Evolutionary conservation across 2,329 filamentous ascomycete species (phyloP).

Genomic region (Venturia aucupariae): DNA sequence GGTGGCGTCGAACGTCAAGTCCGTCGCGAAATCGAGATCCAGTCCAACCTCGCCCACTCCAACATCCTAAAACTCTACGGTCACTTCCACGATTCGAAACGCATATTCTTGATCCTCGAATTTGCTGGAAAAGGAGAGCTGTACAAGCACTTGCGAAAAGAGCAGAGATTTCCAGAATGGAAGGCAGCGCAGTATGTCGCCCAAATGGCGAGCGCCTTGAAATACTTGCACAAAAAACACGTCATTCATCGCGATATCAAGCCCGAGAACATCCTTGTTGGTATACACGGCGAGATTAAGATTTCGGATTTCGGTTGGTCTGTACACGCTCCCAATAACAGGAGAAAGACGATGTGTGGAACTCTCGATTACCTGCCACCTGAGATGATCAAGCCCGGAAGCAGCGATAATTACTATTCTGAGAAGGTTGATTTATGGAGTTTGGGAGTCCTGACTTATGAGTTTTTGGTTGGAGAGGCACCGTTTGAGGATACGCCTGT

Average conservation of each 20-base stretch:
- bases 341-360: constrained; percentile 90
- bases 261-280: constrained; percentile 92
- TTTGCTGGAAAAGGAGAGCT: constrained; percentile 79
- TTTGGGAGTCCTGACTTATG: constrained; percentile 87
- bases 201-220: constrained; percentile 81
- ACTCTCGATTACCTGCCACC: constrained; percentile 95
- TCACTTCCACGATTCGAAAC: constrained; percentile 82
- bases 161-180: constrained; percentile 73
- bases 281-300: constrained; percentile 96
- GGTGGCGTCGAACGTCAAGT: constrained; percentile 81
- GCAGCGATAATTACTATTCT: constrained; percentile 77
- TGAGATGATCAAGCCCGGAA: constrained; percentile 85
- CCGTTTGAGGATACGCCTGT: constrained; percentile 93
- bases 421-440: constrained; percentile 98
- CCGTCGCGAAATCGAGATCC: constrained; percentile 80
- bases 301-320: constrained; percentile 98
- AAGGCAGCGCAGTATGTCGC: constrained; percentile 81
- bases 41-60: constrained; percentile 76
- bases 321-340: constrained; percentile 91
- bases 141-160: constrained; percentile 76
- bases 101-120: constrained; percentile 79
- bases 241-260: constrained; percentile 98
- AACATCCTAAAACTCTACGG: constrained; percentile 78
- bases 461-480: constrained; percentile 91
- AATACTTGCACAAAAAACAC: constrained; percentile 91